Evolutionary conservation across 2,329 filamentous ascomycete genomes (phyloP), one percentile per base, ranked within the genome.

Genomic region (Cercospora berteroae): DNA sequence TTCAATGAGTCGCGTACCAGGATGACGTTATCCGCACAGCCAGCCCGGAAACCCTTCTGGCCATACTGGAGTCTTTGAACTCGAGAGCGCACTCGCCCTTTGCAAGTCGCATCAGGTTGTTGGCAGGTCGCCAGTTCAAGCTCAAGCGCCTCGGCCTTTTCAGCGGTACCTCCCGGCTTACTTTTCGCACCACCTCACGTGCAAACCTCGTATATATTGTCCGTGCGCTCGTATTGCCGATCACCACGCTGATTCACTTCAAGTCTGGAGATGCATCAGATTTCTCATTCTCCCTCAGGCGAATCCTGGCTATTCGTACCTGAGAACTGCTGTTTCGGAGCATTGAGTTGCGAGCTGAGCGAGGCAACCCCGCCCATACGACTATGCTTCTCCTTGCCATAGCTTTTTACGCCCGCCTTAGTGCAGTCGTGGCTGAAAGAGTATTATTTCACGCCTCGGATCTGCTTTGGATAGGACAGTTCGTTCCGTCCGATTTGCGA

Each of bases 171-270:
- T 57, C 16, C 55, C 55, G 55, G 25, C 55, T 18, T 5, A n/a
- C 55, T 18, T 56, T 33, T 5, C 29, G 6, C 16, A n/a, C 13
- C 55, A 10, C 10, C 16, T 12, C 55, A 57, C 25, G 25, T 57
- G 55, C 55, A 3, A 33, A 31, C 55, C 29, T 57, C 55, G 55
- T 57, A 57, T 57, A 1, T 8, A 3, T 20, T 2, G 55, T 33
- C 55, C 55, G 55, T 57, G 55, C 55, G 13, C 55, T 57, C 29
- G 55, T 57, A 57, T 31, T 57, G 55, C 55, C 27, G 55, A 57
- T 57, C 55, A 57, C 27, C 16, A 57, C 55, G 55, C 55, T 57
- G 33, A 27, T 18, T 33, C 55, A 57, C 55, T 33, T 57, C 52
- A 33, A 33, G 25, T 57, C 4, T 33, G 29, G 23, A 31, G 9